These are phyloP conservation scores for Pulveroboletus frians DNA, from an alignment of 768 basidiomycete genomes.

Conservation along the genomic window DNA sequence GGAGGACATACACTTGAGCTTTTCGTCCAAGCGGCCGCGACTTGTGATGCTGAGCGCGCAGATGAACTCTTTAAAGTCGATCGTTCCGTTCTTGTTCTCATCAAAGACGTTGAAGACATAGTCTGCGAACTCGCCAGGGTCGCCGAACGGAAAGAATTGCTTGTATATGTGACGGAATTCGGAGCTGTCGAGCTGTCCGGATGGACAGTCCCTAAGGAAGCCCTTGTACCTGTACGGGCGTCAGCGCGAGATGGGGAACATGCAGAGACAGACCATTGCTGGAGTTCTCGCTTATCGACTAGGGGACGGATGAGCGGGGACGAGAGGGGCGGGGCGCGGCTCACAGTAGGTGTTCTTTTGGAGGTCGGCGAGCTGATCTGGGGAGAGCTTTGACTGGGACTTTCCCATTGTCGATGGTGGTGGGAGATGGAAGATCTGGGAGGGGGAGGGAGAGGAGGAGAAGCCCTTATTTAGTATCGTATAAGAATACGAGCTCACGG, in stretches of 20 bases:
- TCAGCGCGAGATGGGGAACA: constrained; percentile 8
- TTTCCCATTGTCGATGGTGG: constrained; percentile 76
- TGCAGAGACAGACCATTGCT: constrained; percentile 68
- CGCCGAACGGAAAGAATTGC: constrained; percentile 99
- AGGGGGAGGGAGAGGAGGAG: constrained; percentile 1
- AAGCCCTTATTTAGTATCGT: constrained; percentile 30
- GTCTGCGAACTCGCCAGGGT: constrained; percentile 93
- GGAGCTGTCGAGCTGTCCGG: constrained; percentile 90
- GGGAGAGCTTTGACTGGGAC: constrained; percentile 90
- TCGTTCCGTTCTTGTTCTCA: constrained; percentile 90
- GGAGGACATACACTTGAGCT: constrained; percentile 81
- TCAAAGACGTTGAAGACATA: constrained; percentile 99
- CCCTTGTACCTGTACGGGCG: constrained; percentile 82
- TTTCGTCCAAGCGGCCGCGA: constrained; percentile 91
- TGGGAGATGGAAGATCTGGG: background rate
- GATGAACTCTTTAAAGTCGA: constrained; percentile 99
- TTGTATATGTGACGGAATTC: constrained; percentile 98
- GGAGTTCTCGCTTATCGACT: constrained; percentile 97
- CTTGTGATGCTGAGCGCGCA: constrained; percentile 94
- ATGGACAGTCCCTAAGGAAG: constrained; percentile 97
- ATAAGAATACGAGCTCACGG: constrained; percentile 26
- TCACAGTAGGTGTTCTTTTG: constrained; percentile 98
- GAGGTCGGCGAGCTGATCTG: constrained; percentile 89
- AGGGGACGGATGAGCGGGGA: constrained; percentile 16
- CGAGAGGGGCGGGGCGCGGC: constrained; percentile 20